Evolutionary conservation across 1,284 basidiomycete genomes (phyloP), one percentile per base, ranked within the genome.

Genomic region (Schizophyllum amplum): DNA sequence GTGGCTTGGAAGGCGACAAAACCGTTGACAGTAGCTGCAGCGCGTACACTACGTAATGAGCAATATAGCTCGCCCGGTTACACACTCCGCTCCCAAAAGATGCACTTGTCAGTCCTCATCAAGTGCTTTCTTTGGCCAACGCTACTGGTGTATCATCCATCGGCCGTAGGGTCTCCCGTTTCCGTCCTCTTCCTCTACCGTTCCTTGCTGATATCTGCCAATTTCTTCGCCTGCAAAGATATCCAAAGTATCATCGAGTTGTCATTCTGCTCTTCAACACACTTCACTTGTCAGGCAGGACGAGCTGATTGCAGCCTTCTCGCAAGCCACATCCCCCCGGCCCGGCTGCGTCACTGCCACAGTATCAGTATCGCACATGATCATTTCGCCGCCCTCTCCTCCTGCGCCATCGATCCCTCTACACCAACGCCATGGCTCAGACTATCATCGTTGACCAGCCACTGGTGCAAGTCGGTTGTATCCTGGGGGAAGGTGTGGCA

Each of bases 401-500:
- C 57, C 51, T 61, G 55, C 57, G 33, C 33, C 33, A 42, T 42
- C 33, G 63, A 62, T 46, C 48, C 47, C 55, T 57, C 62, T 60
- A 59, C 58, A 50, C 58, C 50, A 51, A 13, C 23, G 27, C 13
- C 51, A 64, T 64, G 63, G 63, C 59, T 57, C 64, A 64, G 54
- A 67, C 67, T 62, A 72, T 79, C 25, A 58, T 69, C 51, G 69
- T 75, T 47, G 62, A 71, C 49, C 59, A 59, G 4, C 82, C 84
- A 15, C 72, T 86, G 63, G 69, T 84, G 53, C 70, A 73, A 62
- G 74, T 80, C 48, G 78, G 77, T n/a, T 86, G 83, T 61, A 76
- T 70, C 15, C 69, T 87, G 27, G 85, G 84, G 56, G 83, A 88
- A 82, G 83, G 85, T 84, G 62, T 62, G 59, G 52, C 21, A 23